A percentile compares a stretch with the other conserved stretches of the same genome.
phyloP scores from a whole-genome alignment of 805 yeast genomes.

The Candida dajiaensis region DNA sequence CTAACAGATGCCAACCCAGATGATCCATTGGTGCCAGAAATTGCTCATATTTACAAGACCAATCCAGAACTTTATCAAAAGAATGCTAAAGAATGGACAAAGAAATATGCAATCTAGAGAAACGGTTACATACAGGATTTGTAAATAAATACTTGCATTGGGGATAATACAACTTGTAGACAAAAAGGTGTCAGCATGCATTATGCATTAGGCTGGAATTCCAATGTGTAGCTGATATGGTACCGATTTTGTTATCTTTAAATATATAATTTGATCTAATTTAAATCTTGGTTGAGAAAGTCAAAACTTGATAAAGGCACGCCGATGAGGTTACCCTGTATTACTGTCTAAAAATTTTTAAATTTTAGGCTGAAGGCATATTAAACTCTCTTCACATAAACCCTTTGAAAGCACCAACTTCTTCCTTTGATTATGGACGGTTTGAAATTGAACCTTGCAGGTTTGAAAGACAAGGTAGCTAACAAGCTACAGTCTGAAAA shows the following conservation, averaged over 20 bases:
- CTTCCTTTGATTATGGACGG: constrained; percentile 18
- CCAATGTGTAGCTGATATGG: too few species aligned
- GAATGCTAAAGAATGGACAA: constrained; percentile 97
- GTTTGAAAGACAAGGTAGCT: constrained; percentile 61
- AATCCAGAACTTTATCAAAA: constrained; percentile 93
- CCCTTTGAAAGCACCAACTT: neutral
- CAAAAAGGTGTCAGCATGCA: too few species aligned
- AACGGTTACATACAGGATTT: constrained; percentile 4
- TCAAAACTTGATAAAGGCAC: constrained; percentile 3
- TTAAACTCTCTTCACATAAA: neutral
- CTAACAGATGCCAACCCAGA: constrained; percentile 98
- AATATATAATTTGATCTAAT: too few species aligned
- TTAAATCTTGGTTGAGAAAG: too few species aligned
- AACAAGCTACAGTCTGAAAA: constrained; percentile 36
- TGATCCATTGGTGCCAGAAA: constrained; percentile 98
- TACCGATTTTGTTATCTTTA: too few species aligned
- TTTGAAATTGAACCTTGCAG: constrained; percentile 31
- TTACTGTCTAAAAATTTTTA: constrained; percentile 1
- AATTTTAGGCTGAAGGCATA: neutral
- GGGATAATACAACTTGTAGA: neutral
- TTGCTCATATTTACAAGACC: constrained; percentile 92
- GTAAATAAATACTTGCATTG: constrained; percentile 17
- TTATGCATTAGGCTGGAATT: too few species aligned
- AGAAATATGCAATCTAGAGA: constrained; percentile 78
- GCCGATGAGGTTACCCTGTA: constrained; percentile 9